Conservation (phyloP, 768 basidiomycete species). For the Tremella fuciformis region DNA sequence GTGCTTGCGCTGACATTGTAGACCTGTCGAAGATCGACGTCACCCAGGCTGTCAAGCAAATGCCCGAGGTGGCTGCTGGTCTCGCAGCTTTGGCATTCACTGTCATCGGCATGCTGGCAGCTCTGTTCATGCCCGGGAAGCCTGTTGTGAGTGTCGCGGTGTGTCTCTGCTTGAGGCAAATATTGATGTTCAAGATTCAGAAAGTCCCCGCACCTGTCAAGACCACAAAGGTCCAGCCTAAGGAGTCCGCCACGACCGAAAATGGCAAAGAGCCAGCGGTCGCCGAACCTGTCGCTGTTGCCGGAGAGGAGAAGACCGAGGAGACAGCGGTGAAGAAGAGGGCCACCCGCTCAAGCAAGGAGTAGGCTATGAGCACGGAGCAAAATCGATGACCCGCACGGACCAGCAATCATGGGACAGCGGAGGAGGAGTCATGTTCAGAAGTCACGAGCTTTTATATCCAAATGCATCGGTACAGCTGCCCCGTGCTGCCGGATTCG, state of each 20-base stretch:
- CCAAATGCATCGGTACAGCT: too few relatives aligned
- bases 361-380: neutral
- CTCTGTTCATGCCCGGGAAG: conserved; percentile 65
- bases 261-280: neutral
- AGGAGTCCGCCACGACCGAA: neutral
- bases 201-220: conserved; percentile 6
- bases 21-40: conserved; percentile 40
- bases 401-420: too few relatives aligned
- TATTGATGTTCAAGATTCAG: neutral
- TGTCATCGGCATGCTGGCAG: conserved; percentile 78
- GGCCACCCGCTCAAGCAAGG: conserved; percentile 6
- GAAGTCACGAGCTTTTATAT: too few relatives aligned
- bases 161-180: neutral
- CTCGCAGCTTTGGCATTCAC: conserved; percentile 72
- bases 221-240: conserved; percentile 4
- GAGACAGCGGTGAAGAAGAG: conserved; percentile 2
- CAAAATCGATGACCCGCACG: too few relatives aligned
- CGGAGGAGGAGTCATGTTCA: too few relatives aligned
- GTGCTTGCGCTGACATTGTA: conserved; percentile 7
- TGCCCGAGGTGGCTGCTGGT: conserved; percentile 81
- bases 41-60: conserved; percentile 73
- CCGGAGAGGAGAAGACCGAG: conserved; percentile 12
- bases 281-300: conserved; percentile 4
- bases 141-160: conserved; percentile 37
- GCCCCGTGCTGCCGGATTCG: too few relatives aligned